These are phyloP conservation scores for Neoboletus subvelutipes DNA, from an alignment of 768 basidiomycete genomes.

Conservation along the genomic window DNA sequence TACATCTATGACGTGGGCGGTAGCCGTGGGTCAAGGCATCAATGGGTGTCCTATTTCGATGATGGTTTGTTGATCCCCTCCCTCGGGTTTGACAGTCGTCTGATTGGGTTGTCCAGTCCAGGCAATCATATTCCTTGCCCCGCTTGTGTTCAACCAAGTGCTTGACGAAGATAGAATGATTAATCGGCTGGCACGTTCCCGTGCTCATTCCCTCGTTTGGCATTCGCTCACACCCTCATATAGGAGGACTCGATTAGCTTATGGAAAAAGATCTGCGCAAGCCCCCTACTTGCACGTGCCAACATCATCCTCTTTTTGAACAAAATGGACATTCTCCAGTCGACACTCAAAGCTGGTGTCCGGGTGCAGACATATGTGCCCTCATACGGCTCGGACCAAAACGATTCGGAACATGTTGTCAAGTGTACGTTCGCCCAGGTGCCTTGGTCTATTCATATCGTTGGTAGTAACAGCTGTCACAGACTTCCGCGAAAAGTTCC, in stretches of 20 bases:
- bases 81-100: background rate
- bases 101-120: conserved; percentile 44
- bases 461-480: background rate
- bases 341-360: conserved; percentile 56
- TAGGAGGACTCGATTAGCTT: conserved; percentile 74
- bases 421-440: conserved; percentile 49
- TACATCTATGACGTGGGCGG: conserved; percentile 74
- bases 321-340: conserved; percentile 64
- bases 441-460: background rate
- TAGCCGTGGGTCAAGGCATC: conserved; percentile 55
- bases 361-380: conserved; percentile 59
- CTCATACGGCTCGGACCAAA: conserved; percentile 56
- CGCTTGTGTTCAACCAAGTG: conserved; percentile 69
- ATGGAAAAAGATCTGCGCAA: conserved; percentile 70
- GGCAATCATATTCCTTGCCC: conserved; percentile 82
- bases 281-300: conserved; percentile 55
- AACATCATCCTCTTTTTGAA: conserved; percentile 78
- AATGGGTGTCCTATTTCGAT: conserved; percentile 79
- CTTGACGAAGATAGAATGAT: conserved; percentile 67
- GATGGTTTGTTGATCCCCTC: conserved; percentile 41
- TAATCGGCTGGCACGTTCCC: conserved; percentile 56
- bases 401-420: conserved; percentile 58
- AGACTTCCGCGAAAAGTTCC: conserved; percentile 75
- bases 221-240: background rate
- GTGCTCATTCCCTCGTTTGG: background rate